Evolutionary conservation across 2,329 filamentous ascomycete genomes (phyloP), one percentile per base, ranked within the genome.

Genomic region (Claviceps arundinis): DNA sequence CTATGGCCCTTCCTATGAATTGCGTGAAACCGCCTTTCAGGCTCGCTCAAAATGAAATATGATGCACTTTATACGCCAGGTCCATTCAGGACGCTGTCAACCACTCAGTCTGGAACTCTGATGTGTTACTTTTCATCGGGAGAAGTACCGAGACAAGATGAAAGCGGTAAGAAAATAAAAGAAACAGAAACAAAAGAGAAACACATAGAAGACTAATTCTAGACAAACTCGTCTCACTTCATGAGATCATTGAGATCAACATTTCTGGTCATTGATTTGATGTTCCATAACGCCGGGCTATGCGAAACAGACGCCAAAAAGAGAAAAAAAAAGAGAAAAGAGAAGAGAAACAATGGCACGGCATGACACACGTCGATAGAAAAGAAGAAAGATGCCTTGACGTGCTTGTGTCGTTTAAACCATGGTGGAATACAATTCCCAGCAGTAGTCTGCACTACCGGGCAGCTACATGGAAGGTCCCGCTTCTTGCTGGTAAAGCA

Each of bases 201-300:
- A 47, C 14, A 37, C n/a, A 47, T 13, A 47, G n/a, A 40, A 2
- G 41, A 49, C 5, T 50, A 48, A 11, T 54, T 30, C 37, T 44
- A 42, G 37, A 50, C 37, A 44, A 49, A 50, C 40, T 52, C 19
- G 50, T 51, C 43, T 50, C 40, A 42, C n/a, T 53, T 49, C 50
- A 47, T 47, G 47, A 48, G 47, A 55, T 43, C 41, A 26, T 54
- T 43, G 22, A 46, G 47, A 50, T 37, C 50, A 52, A 34, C 34
- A 52, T 47, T n/a, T 50, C 43, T 52, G 41, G 43, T 42, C 38
- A 22, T 42, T 16, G 26, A 8, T 14, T 48, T 47, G 30, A 34
- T 34, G 30, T 26, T 46, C 50, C 50, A 53, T 34, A 53, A 55
- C 53, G 51, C 53, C 53, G 19, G 46, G 53, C 51, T 53, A 51